A percentile compares a stretch with the other conserved stretches of the same genome.
Conservation (phyloP, 768 basidiomycete genomes). For the Antrodiella citrinella region DNA sequence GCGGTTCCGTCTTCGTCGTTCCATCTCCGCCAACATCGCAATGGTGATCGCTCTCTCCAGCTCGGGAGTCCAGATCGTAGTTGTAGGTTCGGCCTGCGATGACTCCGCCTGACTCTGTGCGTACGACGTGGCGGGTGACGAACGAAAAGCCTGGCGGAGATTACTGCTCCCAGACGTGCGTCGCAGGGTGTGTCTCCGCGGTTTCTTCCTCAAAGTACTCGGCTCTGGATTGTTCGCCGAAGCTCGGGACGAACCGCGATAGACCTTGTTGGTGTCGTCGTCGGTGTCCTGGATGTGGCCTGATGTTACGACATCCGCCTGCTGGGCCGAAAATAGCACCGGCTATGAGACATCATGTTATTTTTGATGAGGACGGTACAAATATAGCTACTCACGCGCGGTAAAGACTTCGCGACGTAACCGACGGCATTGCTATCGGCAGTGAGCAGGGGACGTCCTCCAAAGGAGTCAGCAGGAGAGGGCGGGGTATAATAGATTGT, state of each 20-base stretch:
- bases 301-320: too few species aligned
- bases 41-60: background rate
- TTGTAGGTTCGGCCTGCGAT: too few species aligned
- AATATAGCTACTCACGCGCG: background rate
- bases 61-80: background rate
- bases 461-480: background rate
- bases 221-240: too few species aligned
- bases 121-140: background rate
- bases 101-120: background rate
- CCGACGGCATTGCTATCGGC: background rate
- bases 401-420: too few species aligned
- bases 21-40: background rate
- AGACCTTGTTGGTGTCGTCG: too few species aligned
- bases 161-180: background rate
- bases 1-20: background rate
- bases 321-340: background rate
- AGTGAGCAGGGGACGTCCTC: background rate
- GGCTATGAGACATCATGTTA: background rate
- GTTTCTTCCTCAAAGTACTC: too few species aligned
- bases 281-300: too few species aligned
- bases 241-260: too few species aligned
- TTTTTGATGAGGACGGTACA: background rate
- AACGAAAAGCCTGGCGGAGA: background rate
- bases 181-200: too few species aligned
- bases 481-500: background rate